phyloP scores from a whole-genome alignment of 495 filamentous ascomycete genomes.

The Physcia stellaris region DNA sequence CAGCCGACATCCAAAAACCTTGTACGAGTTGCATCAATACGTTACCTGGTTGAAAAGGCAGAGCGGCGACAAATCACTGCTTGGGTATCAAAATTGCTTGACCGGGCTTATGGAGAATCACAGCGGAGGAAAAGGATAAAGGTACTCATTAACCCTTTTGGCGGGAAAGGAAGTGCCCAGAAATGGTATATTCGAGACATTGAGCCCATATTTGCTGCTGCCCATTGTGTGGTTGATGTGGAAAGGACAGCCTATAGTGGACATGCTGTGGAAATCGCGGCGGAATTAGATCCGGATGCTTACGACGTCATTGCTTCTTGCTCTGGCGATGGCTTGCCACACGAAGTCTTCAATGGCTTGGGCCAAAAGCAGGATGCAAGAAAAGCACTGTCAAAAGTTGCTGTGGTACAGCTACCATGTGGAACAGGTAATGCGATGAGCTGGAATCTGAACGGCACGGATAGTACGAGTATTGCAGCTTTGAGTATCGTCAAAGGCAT shows the following conservation, averaged over 20 bases:
- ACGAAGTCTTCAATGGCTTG: slow-evolving; percentile 92
- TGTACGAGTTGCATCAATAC: slow-evolving; percentile 42
- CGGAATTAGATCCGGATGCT: slow-evolving; percentile 61
- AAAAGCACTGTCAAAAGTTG: slow-evolving; percentile 61
- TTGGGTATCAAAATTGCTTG: slow-evolving; percentile 53
- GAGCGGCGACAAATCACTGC: slow-evolving; percentile 32
- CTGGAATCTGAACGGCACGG: slow-evolving; percentile 75
- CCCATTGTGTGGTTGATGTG: slow-evolving; percentile 62
- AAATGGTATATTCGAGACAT: slow-evolving; percentile 63
- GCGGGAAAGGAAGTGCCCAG: slow-evolving; percentile 65
- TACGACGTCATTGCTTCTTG: slow-evolving; percentile 80
- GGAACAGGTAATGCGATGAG: slow-evolving; percentile 92
- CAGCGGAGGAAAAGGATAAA: slow-evolving; percentile 64
- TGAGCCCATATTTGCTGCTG: slow-evolving; percentile 72
- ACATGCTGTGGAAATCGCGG: slow-evolving; percentile 67
- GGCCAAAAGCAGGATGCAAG: slow-evolving; percentile 60
- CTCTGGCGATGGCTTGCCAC: slow-evolving; percentile 82
- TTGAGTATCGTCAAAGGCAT: slow-evolving; percentile 76
- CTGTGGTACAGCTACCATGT: slow-evolving; percentile 80
- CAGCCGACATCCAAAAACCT: slow-evolving; percentile 37
- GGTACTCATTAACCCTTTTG: slow-evolving; percentile 81
- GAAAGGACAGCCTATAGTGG: slow-evolving; percentile 57
- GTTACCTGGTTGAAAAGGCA: slow-evolving; percentile 44
- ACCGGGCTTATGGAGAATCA: slow-evolving; percentile 58
- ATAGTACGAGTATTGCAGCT: slow-evolving; percentile 60